Conservation (phyloP, 208 protist species). For the Acanthamoeba lenticulata region DNA sequence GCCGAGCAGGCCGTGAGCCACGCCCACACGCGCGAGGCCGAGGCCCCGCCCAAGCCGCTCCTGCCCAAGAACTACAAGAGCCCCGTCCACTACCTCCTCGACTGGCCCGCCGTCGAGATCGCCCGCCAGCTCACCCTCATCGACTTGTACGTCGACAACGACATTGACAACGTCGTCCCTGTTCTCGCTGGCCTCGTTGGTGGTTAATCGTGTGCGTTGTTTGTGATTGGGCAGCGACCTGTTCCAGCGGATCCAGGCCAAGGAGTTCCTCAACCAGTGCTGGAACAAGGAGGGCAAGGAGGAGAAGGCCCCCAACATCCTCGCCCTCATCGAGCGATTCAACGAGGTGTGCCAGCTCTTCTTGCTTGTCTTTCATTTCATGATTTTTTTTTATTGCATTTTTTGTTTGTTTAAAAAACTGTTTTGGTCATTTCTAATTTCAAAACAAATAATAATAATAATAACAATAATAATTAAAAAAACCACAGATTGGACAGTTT, state of each 20-base stretch:
- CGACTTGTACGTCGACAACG: neutral
- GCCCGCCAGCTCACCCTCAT: constrained; percentile 46
- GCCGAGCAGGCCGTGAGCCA: neutral
- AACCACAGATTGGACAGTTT: neutral
- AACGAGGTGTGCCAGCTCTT: constrained; percentile 36
- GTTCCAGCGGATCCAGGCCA: constrained; percentile 51
- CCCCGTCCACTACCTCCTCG: neutral
- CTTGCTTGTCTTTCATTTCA: neutral
- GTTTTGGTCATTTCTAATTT: neutral
- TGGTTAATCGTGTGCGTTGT: neutral
- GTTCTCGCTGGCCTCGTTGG: neutral
- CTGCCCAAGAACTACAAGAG: constrained; percentile 48
- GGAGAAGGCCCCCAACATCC: constrained; percentile 39
- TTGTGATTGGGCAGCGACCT: neutral
- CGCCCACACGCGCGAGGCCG: neutral
- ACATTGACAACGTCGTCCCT: neutral
- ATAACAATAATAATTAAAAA: neutral
- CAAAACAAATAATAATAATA: neutral
- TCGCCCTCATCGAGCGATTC: constrained; percentile 42
- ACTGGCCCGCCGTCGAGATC: constrained; percentile 26
- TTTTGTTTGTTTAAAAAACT: neutral
- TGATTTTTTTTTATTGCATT: neutral
- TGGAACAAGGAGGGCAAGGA: constrained; percentile 62
- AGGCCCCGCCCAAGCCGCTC: neutral
- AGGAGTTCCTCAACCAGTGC: constrained; percentile 63